Conservation (phyloP, 345 rosid species). For the Ceriops decandra region DNA sequence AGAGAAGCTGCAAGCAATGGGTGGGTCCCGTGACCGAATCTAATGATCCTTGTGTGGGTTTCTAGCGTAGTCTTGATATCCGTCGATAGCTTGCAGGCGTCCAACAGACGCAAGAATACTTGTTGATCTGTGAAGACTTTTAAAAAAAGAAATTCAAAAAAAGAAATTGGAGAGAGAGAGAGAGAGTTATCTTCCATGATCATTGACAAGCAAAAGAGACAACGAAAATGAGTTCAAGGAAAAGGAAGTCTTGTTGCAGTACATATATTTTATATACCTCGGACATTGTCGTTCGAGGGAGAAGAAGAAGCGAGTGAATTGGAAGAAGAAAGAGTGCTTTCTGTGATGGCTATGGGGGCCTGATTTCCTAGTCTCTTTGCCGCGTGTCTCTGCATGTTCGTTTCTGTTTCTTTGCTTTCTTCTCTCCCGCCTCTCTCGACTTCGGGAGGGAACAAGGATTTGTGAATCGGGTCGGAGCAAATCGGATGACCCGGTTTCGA, state of each 20-base stretch:
- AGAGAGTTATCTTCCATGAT: neutral
- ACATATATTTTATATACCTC: too few species aligned
- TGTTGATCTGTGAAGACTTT: slow-evolving; percentile 34
- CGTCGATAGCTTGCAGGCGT: slow-evolving; percentile 40
- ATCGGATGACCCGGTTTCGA: too few species aligned
- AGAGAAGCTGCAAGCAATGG: slow-evolving; percentile 52
- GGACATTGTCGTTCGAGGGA: neutral
- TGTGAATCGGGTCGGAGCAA: too few species aligned
- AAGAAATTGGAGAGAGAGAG: neutral
- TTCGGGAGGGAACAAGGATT: neutral
- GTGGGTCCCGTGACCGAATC: slow-evolving; percentile 51
- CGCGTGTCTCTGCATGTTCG: slow-evolving; percentile 11
- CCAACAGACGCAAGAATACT: slow-evolving; percentile 37
- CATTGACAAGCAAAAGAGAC: too few species aligned
- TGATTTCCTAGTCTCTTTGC: slow-evolving; percentile 7
- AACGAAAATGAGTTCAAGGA: too few species aligned
- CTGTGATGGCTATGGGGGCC: neutral
- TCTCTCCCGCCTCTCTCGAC: neutral
- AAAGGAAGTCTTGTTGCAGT: too few species aligned
- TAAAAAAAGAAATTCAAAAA: too few species aligned
- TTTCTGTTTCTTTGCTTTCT: neutral
- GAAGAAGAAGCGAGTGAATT: neutral
- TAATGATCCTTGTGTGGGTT: slow-evolving; percentile 52
- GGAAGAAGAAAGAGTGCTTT: neutral
- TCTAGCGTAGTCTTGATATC: slow-evolving; percentile 38